Percentiles rank a stretch among this genome's conserved stretches.
Evolutionary conservation across 768 basidiomycete genomes (phyloP).

Genomic region (Tulasnella sp.): DNA sequence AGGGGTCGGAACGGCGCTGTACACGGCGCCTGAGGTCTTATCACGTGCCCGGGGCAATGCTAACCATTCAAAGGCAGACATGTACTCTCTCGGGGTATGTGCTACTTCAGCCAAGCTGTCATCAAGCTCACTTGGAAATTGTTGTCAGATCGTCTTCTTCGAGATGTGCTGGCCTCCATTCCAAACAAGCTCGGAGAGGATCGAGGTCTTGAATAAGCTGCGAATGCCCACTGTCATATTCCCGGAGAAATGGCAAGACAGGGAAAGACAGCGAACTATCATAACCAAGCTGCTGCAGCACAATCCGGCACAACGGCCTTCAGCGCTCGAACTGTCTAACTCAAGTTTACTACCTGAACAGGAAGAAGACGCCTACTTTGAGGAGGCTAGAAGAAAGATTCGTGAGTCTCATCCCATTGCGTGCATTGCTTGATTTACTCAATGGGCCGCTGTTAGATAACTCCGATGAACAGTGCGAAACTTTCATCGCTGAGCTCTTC

Average conservation of each 20-base stretch:
- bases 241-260: constrained; percentile 57
- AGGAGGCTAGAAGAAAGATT: constrained; percentile 64
- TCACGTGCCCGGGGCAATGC: constrained; percentile 36
- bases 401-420: constrained; percentile 32
- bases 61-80: constrained; percentile 81
- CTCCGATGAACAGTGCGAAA: constrained; percentile 10
- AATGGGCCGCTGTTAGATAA: not conserved
- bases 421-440: not conserved
- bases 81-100: constrained; percentile 86
- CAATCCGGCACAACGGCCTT: constrained; percentile 65
- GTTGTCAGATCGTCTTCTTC: constrained; percentile 80
- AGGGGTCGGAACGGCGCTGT: constrained; percentile 74
- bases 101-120: not conserved
- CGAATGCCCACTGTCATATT: constrained; percentile 64
- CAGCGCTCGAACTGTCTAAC: constrained; percentile 71
- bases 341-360: constrained; percentile 63
- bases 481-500: constrained; percentile 11
- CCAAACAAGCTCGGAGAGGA: constrained; percentile 71
- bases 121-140: not conserved
- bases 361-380: constrained; percentile 79
- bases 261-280: constrained; percentile 56
- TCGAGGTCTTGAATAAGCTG: constrained; percentile 68
- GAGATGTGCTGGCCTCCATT: constrained; percentile 84
- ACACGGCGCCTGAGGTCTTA: constrained; percentile 87
- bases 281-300: constrained; percentile 75